phyloP scores from a whole-genome alignment of 352 stramenopile genomes.

The Phytopythium boreale region DNA sequence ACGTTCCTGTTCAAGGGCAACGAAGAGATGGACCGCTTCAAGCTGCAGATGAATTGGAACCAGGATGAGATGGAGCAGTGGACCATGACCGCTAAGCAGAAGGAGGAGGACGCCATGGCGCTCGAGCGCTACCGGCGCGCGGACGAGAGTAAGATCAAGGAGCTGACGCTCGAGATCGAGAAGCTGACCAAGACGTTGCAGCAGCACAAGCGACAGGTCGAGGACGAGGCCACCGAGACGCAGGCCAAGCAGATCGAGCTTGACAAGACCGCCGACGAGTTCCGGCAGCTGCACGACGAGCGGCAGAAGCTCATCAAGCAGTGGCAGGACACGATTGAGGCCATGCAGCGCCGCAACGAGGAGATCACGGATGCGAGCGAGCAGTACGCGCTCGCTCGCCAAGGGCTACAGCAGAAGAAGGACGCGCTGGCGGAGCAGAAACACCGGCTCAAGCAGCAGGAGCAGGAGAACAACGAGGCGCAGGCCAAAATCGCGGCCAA shows the following conservation, averaged over 20 bases:
- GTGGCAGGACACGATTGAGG: slow-evolving; percentile 94
- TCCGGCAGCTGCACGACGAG: slow-evolving; percentile 91
- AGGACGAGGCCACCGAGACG: slow-evolving; percentile 90
- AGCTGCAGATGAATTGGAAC: slow-evolving; percentile 98
- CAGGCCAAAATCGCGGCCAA: slow-evolving; percentile 66
- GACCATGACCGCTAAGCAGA: slow-evolving; percentile 93
- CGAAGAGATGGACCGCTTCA: slow-evolving; percentile 95
- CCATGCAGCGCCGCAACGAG: slow-evolving; percentile 90
- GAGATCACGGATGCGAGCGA: slow-evolving; percentile 92
- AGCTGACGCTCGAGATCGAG: slow-evolving; percentile 92
- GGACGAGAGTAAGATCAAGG: slow-evolving; percentile 95
- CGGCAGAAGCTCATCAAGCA: slow-evolving; percentile 92
- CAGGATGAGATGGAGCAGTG: slow-evolving; percentile 98
- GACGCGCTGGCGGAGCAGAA: slow-evolving; percentile 74
- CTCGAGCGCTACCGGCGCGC: slow-evolving; percentile 92
- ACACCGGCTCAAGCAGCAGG: slow-evolving; percentile 77
- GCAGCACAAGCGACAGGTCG: slow-evolving; percentile 69
- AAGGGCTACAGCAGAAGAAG: slow-evolving; percentile 55
- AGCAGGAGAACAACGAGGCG: slow-evolving; percentile 85
- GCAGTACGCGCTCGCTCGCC: slow-evolving; percentile 75
- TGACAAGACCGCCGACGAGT: slow-evolving; percentile 94
- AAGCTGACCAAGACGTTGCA: slow-evolving; percentile 89
- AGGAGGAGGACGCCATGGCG: slow-evolving; percentile 93
- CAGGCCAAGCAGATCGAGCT: slow-evolving; percentile 95
- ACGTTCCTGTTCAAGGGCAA: slow-evolving; percentile 92